These are phyloP conservation scores for Agrocybe pediades DNA, from an alignment of 768 basidiomycete species.

Conservation along the genomic window DNA sequence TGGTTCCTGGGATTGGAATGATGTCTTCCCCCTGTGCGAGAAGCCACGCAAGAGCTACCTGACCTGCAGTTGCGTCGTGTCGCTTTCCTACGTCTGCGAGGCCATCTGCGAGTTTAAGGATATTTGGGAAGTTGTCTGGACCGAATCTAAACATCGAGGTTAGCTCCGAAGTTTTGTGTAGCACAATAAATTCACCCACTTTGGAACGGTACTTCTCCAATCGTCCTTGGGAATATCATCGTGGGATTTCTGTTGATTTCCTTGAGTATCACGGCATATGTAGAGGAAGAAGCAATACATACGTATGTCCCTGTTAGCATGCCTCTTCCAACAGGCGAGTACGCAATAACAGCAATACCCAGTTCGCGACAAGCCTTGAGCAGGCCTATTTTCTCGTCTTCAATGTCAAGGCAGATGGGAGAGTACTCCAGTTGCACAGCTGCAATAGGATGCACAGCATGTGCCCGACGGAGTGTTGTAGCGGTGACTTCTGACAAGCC, in stretches of 20 bases:
- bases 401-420: constrained; percentile 50
- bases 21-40: constrained; percentile 48
- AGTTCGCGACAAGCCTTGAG: constrained; percentile 47
- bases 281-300: not conserved
- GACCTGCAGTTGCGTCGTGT: constrained; percentile 43
- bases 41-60: constrained; percentile 51
- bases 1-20: constrained; percentile 52
- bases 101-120: constrained; percentile 42
- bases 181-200: constrained; percentile 3
- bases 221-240: constrained; percentile 42
- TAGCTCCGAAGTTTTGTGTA: not conserved
- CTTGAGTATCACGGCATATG: not conserved
- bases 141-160: constrained; percentile 9
- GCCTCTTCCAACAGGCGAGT: constrained; percentile 54
- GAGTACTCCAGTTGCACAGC: constrained; percentile 55
- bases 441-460: constrained; percentile 49
- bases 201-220: constrained; percentile 36
- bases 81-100: constrained; percentile 38
- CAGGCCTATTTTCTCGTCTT: constrained; percentile 41
- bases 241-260: constrained; percentile 32
- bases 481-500: constrained; percentile 54
- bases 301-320: constrained; percentile 42
- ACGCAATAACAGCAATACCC: constrained; percentile 49
- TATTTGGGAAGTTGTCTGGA: constrained; percentile 46
- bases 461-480: constrained; percentile 48